A percentile compares a stretch with the other conserved stretches of the same genome.
These are phyloP conservation scores for Crotalaria pallida DNA, from an alignment of 306 rosid species.

Conservation along the genomic window DNA sequence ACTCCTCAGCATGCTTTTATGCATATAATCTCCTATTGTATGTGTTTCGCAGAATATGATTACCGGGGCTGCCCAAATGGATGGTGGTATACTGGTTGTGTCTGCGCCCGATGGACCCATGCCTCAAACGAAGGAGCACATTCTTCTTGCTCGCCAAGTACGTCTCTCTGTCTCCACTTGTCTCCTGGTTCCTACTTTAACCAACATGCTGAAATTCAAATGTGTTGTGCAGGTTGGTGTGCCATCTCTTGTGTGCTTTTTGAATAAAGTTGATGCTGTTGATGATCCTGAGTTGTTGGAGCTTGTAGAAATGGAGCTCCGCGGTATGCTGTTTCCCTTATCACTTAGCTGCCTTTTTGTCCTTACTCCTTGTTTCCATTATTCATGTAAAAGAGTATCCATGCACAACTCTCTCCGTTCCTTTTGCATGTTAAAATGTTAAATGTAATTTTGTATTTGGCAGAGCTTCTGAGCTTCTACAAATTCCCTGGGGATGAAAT, in stretches of 20 bases:
- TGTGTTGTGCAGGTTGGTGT: constrained; percentile 77
- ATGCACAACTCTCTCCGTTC: not conserved
- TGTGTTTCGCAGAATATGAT: constrained; percentile 75
- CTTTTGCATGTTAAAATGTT: constrained; percentile 9
- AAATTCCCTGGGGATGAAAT: constrained; percentile 98
- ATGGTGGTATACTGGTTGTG: constrained; percentile 95
- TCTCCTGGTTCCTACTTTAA: constrained; percentile 5
- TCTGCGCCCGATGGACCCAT: constrained; percentile 99
- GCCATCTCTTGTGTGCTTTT: constrained; percentile 94
- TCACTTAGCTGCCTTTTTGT: no score
- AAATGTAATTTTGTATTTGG: constrained; percentile 28
- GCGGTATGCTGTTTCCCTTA: constrained; percentile 49
- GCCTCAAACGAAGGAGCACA: constrained; percentile 99
- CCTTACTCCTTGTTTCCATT: not conserved
- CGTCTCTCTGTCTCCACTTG: constrained; percentile 17
- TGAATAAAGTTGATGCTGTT: constrained; percentile 92
- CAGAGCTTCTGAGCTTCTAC: constrained; percentile 96
- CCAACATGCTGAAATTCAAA: constrained; percentile 1
- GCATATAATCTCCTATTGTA: not conserved
- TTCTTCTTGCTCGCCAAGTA: constrained; percentile 97
- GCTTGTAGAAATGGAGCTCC: constrained; percentile 98
- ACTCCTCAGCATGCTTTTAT: constrained; percentile 14
- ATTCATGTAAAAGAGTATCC: not conserved
- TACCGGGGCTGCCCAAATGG: constrained; percentile 99
- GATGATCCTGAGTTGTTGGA: constrained; percentile 91